Evolutionary conservation across 2,329 filamentous ascomycete genomes (phyloP), one percentile per base, ranked within the genome.

Genomic region (Cladosporium austrohemisphaericum): DNA sequence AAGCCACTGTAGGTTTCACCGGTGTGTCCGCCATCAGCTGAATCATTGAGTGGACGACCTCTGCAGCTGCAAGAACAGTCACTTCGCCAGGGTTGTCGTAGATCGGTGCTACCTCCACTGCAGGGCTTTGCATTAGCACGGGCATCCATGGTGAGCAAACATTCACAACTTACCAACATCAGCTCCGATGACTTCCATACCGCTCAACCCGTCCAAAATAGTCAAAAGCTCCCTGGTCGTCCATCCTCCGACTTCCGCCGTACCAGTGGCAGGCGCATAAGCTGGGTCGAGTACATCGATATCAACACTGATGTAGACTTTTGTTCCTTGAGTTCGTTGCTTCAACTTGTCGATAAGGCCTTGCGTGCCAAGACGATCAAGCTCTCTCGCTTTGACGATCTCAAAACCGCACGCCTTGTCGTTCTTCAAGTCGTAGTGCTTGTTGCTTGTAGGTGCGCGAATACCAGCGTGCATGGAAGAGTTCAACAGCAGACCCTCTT

Each of bases 381-480:
- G 70, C 41, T 78, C 75, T 53, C 79, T 68, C 0, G 81, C 79
- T 16, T 68, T 80, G 45, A 83, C 61, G 41, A 77, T 76, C 3
- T 74, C 67, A 56, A 84, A 84, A 1, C 81, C 80, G 56, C 80
- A 83, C 9, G 75, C 72, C 33, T 72, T 59, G 59, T 83, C 80
- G 56, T 83, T 80, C 11, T 70, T 66, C 28, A 81, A 52, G 57
- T 83, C 80, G 44, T 64, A 64, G 51, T 75, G 75, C 16, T 65
- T 69, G 10, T 75, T 71, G 7, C 67, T 57, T 1, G 81, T 60
- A 0, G 79, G 78, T 0, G 75, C 79, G 31, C 80, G 71, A 53
- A 83, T 81, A 0, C 80, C 80, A n/a, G 77, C 80, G 61, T 83
- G 80, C 14, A 83, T 74, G 0, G 78, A 81, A 2, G 72, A 75